These are phyloP conservation scores for Galerina sulciceps DNA, from an alignment of 768 basidiomycete genomes.

Conservation along the genomic window DNA sequence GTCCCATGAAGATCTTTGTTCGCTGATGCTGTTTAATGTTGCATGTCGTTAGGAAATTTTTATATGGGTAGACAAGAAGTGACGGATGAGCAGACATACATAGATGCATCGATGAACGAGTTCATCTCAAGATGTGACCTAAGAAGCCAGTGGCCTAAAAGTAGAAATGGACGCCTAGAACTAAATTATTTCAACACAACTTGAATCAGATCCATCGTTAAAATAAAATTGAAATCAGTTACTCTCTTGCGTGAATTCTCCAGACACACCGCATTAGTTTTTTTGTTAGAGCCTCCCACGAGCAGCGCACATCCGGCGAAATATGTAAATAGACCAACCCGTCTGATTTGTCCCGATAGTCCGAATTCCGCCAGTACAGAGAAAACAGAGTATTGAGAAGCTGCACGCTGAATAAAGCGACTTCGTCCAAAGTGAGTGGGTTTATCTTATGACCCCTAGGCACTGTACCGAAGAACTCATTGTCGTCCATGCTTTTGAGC, in stretches of 20 bases:
- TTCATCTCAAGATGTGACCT: conserved; percentile 48
- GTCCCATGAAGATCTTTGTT: conserved; percentile 18
- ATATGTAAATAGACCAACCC: conserved; percentile 17
- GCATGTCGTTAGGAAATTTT: neutral
- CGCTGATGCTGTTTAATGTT: conserved; percentile 3
- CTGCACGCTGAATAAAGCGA: conserved; percentile 71
- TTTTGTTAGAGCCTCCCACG: conserved; percentile 72
- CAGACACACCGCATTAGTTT: conserved; percentile 79
- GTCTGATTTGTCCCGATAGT: conserved; percentile 37
- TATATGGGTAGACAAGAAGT: neutral
- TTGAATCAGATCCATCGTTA: neutral
- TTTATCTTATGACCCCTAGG: conserved; percentile 49
- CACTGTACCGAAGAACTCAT: conserved; percentile 85
- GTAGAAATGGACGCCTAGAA: conserved; percentile 83
- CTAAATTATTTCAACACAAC: conserved; percentile 39
- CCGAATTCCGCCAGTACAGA: conserved; percentile 44
- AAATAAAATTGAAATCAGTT: conserved; percentile 31
- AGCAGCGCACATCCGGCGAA: conserved; percentile 42
- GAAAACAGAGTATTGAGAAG: conserved; percentile 85
- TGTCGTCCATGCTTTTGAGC: conserved; percentile 91
- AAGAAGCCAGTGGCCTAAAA: conserved; percentile 84
- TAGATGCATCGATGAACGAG: conserved; percentile 85
- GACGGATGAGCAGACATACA: conserved; percentile 47
- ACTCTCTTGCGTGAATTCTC: conserved; percentile 90
- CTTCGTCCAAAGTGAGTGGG: conserved; percentile 82